Evolutionary conservation across 2,329 filamentous ascomycete genomes (phyloP).

Genomic region (Colletotrichum shisoi): DNA sequence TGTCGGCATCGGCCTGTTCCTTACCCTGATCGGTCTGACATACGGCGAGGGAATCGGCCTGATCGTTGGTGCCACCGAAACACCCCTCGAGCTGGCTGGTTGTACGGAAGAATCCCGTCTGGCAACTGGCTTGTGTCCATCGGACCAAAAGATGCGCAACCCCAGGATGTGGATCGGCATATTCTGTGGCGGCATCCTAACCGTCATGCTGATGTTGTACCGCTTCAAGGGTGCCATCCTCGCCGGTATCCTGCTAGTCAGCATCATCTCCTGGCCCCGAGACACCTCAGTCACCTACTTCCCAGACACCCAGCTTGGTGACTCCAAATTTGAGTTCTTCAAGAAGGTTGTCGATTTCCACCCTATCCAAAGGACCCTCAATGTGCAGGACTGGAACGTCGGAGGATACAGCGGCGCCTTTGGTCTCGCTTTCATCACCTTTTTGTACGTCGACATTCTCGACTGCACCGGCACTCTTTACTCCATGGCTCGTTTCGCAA

Average conservation of each 20-base stretch:
- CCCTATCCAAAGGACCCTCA: conserved; percentile 72
- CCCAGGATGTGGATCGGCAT: conserved; percentile 89
- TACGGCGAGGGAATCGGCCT: conserved; percentile 85
- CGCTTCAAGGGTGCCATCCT: conserved; percentile 88
- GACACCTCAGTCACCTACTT: conserved; percentile 80
- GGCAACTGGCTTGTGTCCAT: conserved; percentile 65
- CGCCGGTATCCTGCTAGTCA: conserved; percentile 81
- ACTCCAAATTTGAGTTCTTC: conserved; percentile 83
- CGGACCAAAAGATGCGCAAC: conserved; percentile 76
- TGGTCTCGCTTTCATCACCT: conserved; percentile 83
- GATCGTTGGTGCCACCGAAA: conserved; percentile 71
- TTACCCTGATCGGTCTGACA: conserved; percentile 77
- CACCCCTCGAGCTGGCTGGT: conserved; percentile 78
- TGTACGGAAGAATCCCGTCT: conserved; percentile 53
- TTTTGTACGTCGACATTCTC: conserved; percentile 89
- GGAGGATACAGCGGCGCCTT: conserved; percentile 75
- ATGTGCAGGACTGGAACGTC: conserved; percentile 78
- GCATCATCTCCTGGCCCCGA: conserved; percentile 88
- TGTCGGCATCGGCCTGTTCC: conserved; percentile 84
- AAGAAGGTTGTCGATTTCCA: conserved; percentile 87
- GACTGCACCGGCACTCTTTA: conserved; percentile 88
- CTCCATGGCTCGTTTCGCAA: conserved; percentile 85
- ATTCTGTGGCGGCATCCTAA: conserved; percentile 83
- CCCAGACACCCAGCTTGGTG: conserved; percentile 73
- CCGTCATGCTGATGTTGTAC: conserved; percentile 82